phyloP scores from a whole-genome alignment of 2,329 filamentous ascomycete genomes.

The Alternaria triticina region DNA sequence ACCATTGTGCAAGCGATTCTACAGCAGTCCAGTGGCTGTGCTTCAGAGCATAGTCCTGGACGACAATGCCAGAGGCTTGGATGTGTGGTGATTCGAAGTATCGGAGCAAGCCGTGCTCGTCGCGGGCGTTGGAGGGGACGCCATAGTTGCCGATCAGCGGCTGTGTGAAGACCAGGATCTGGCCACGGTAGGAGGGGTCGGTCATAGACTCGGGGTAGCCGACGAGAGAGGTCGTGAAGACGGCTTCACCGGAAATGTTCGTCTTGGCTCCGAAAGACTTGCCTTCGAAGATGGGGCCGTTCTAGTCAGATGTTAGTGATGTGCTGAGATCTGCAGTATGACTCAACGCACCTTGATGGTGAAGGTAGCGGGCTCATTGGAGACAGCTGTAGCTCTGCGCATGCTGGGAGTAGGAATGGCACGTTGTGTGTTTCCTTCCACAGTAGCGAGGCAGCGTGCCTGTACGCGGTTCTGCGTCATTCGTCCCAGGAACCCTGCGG shows the following conservation, averaged over 20 bases:
- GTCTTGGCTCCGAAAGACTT: conserved; percentile 95
- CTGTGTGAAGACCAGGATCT: conserved; percentile 98
- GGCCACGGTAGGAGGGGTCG: conserved; percentile 75
- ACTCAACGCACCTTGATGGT: conserved; percentile 79
- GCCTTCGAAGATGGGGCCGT: conserved; percentile 94
- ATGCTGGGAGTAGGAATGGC: conserved; percentile 64
- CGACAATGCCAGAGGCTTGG: conserved; percentile 93
- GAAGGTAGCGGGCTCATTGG: conserved; percentile 83
- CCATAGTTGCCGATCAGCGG: conserved; percentile 98
- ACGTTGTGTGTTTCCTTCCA: conserved; percentile 73
- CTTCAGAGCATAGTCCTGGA: conserved; percentile 88
- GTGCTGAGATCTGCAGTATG: conserved; percentile 19
- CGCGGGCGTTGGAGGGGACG: conserved; percentile 83
- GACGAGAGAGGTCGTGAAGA: conserved; percentile 97
- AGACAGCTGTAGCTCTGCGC: conserved; percentile 69
- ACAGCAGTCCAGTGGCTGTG: conserved; percentile 99
- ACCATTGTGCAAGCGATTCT: conserved; percentile 92
- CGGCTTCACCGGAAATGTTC: conserved; percentile 97
- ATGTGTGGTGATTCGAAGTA: conserved; percentile 99
- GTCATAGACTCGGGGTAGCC: conserved; percentile 92
- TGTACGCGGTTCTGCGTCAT: conserved; percentile 53
- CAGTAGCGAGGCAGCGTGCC: conserved; percentile 66
- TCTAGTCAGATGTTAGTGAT: conserved; percentile 58
- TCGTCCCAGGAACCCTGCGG: conserved; percentile 53
- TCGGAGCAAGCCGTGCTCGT: conserved; percentile 88